These are phyloP conservation scores for Chrysopogon serrulatus DNA, from an alignment of 176 grass and related monocot species.

Conservation along the genomic window DNA sequence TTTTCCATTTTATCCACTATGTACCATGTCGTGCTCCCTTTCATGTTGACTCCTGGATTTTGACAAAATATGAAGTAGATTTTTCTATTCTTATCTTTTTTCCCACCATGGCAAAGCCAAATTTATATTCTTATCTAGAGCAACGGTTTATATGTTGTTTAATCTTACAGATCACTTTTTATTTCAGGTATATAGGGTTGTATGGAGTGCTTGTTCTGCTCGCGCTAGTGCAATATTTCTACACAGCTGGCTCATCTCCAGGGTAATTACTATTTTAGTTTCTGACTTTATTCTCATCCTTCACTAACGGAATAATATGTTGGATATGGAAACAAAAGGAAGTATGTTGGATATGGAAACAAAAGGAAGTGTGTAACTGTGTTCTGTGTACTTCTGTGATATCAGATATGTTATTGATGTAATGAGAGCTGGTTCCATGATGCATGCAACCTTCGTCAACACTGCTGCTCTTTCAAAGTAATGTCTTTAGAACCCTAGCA, in stretches of 20 bases:
- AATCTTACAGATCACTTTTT: slow-evolving; percentile 2
- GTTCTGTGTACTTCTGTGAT: background rate
- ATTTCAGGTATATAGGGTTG: slow-evolving; percentile 63
- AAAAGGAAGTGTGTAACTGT: background rate
- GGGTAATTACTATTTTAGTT: slow-evolving; percentile 50
- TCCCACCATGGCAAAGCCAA: too few species aligned
- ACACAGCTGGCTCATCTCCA: slow-evolving; percentile 72
- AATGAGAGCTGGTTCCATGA: slow-evolving; percentile 57
- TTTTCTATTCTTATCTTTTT: background rate
- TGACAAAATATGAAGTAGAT: background rate
- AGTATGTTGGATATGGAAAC: background rate
- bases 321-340: background rate
- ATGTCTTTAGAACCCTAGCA: slow-evolving; percentile 38
- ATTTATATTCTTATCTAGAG: background rate
- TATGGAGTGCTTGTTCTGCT: slow-evolving; percentile 67
- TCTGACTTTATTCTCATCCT: slow-evolving; percentile 1
- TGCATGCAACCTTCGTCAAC: slow-evolving; percentile 68
- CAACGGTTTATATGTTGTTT: background rate
- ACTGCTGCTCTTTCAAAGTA: slow-evolving; percentile 69
- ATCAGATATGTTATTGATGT: slow-evolving; percentile 74
- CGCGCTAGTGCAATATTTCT: slow-evolving; percentile 69
- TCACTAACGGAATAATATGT: background rate
- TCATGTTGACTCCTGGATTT: background rate
- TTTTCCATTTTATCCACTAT: background rate
- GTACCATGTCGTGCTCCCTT: background rate